A percentile compares a stretch with the other conserved stretches of the same genome.
phyloP scores from a whole-genome alignment of 495 filamentous ascomycete species.

The Staphylotrichum longicolle region DNA sequence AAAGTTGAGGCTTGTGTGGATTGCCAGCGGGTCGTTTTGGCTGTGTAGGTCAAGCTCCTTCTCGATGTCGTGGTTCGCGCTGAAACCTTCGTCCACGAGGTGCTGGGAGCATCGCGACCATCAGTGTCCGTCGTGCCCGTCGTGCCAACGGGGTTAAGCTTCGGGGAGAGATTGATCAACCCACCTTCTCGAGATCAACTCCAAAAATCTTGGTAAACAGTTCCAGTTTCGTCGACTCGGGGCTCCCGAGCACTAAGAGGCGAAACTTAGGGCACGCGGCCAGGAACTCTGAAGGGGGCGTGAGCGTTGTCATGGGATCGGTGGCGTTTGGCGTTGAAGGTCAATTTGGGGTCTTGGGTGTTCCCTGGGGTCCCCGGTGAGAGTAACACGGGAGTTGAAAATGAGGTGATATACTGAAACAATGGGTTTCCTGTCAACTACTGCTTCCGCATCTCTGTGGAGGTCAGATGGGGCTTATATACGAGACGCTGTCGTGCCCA shows the following conservation, averaged over 20 bases:
- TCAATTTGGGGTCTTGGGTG: no score
- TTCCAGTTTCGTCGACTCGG: slow-evolving; percentile 34
- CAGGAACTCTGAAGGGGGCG: slow-evolving; percentile 25
- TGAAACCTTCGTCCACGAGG: slow-evolving; percentile 27
- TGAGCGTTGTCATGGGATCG: slow-evolving; percentile 14
- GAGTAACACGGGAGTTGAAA: no score
- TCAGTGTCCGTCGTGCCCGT: not conserved
- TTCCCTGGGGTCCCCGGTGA: no score
- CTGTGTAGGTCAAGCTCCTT: slow-evolving; percentile 25
- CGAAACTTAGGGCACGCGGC: slow-evolving; percentile 31
- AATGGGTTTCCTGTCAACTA: not conserved
- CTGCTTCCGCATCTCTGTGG: not conserved
- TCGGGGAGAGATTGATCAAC: not conserved
- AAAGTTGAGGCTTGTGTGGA: slow-evolving; percentile 31
- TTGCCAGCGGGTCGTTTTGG: slow-evolving; percentile 28
- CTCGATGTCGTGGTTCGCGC: slow-evolving; percentile 25
- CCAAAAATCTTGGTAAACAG: slow-evolving; percentile 32
- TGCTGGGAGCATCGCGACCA: slow-evolving; percentile 10
- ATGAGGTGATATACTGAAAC: no score
- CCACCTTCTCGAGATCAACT: slow-evolving; percentile 32
- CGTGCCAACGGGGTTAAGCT: not conserved
- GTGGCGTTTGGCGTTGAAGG: no score
- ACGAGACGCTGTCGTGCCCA: not conserved
- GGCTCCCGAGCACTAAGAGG: slow-evolving; percentile 32
- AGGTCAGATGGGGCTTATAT: slow-evolving; percentile 11